These are phyloP conservation scores for Termitomyces heimii DNA, from an alignment of 768 basidiomycete genomes.

Conservation along the genomic window DNA sequence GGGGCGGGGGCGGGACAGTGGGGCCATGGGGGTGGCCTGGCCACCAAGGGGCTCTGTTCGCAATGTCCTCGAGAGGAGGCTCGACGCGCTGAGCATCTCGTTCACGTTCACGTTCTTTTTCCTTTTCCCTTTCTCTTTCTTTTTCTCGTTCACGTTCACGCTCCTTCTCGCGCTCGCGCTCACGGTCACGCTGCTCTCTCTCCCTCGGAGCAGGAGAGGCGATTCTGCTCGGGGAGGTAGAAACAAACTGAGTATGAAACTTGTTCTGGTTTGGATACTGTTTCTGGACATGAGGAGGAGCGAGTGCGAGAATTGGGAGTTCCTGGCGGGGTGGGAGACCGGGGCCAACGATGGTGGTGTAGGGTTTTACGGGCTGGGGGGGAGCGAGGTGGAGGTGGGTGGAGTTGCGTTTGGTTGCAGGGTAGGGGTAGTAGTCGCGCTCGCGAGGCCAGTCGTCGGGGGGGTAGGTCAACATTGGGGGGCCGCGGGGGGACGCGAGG, in stretches of 20 bases:
- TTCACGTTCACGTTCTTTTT: background rate
- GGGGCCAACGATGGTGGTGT: background rate
- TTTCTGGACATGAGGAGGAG: conserved; percentile 12
- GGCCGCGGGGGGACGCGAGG: background rate
- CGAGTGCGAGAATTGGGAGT: conserved; percentile 4
- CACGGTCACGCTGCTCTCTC: conserved; percentile 9
- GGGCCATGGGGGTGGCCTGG: background rate
- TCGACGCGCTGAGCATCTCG: background rate
- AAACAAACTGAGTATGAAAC: conserved; percentile 26
- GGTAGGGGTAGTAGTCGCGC: conserved; percentile 7
- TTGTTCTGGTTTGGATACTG: conserved; percentile 19
- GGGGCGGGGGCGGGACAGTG: background rate
- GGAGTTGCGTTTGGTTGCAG: too few species aligned
- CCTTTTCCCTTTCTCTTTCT: background rate
- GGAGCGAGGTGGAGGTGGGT: background rate
- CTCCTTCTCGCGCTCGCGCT: conserved; percentile 1
- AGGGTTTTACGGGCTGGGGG: background rate
- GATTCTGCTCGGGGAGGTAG: conserved; percentile 7
- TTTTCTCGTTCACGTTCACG: background rate
- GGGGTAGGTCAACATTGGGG: background rate
- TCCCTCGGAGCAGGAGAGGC: conserved; percentile 12
- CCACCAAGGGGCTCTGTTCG: background rate
- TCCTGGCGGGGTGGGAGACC: conserved; percentile 6
- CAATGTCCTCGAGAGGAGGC: background rate
- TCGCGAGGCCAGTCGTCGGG: conserved; percentile 2